Evolutionary conservation across 2,329 filamentous ascomycete genomes (phyloP).

Genomic region (Fusarium sp.): DNA sequence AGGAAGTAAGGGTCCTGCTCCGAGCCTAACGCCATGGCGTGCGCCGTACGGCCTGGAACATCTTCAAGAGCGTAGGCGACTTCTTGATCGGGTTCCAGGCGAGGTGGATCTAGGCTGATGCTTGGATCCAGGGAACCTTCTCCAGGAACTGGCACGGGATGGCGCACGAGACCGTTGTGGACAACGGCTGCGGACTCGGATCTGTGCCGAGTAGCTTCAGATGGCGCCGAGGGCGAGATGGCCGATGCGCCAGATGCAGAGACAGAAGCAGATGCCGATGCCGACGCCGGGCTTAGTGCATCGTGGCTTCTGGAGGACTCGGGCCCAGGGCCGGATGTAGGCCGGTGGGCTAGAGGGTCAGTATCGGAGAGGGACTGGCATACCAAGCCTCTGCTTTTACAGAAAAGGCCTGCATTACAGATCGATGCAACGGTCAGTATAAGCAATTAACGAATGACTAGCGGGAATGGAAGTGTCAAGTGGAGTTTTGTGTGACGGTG

Average conservation of each 20-base stretch:
- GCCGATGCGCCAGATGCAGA: constrained; percentile 21
- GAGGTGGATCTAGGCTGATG: constrained; percentile 8
- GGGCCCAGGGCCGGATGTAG: neutral
- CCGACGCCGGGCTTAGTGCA: constrained; percentile 14
- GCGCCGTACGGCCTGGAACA: constrained; percentile 52
- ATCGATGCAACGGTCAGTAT: constrained; percentile 14
- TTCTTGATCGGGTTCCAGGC: constrained; percentile 1
- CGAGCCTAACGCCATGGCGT: constrained; percentile 55
- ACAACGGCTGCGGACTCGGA: constrained; percentile 37
- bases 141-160: constrained; percentile 8
- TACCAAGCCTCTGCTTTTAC: constrained; percentile 46
- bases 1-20: constrained; percentile 59
- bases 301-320: constrained; percentile 1
- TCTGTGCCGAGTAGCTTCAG: constrained; percentile 12
- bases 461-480: constrained; percentile 2
- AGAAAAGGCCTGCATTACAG: constrained; percentile 45
- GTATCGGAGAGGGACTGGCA: constrained; percentile 46
- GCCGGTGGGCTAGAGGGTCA: constrained; percentile 9
- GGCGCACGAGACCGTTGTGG: constrained; percentile 39
- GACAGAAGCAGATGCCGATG: constrained; percentile 7
- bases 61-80: constrained; percentile 53
- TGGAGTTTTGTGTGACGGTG: neutral
- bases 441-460: constrained; percentile 1
- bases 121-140: neutral
- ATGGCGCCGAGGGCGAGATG: constrained; percentile 20